These are phyloP conservation scores for Fusarium sororula DNA, from an alignment of 2,329 filamentous ascomycete species.

Conservation along the genomic window DNA sequence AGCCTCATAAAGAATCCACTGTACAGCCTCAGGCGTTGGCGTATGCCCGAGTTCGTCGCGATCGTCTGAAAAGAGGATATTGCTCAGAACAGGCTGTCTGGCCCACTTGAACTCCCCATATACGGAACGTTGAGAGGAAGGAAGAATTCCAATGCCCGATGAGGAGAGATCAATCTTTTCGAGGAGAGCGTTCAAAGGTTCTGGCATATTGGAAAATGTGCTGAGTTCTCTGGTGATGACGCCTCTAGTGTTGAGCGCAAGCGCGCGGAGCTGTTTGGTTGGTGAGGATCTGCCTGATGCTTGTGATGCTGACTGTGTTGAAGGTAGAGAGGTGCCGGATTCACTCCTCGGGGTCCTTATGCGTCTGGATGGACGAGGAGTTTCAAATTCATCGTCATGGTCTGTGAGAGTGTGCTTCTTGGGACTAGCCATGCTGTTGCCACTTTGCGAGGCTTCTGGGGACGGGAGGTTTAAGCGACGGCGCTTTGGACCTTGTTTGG, in stretches of 20 bases:
- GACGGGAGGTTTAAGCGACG: not conserved
- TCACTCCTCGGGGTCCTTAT: conserved; percentile 9
- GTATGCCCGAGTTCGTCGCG: conserved; percentile 1
- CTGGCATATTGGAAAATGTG: not conserved
- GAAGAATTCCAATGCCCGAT: not conserved
- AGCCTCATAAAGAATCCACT: not conserved
- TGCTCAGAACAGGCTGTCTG: not conserved
- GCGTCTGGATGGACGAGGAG: not conserved
- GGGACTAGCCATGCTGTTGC: not conserved
- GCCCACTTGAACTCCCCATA: conserved; percentile 21
- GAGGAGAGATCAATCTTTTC: not conserved
- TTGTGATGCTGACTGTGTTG: not conserved
- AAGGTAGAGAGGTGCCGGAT: conserved; percentile 4
- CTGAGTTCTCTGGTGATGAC: not conserved
- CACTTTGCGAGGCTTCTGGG: not conserved
- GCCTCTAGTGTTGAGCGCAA: not conserved
- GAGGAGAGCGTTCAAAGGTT: not conserved
- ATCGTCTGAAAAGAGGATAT: not conserved
- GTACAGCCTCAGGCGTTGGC: not conserved
- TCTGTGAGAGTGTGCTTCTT: not conserved
- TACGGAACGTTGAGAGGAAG: not conserved
- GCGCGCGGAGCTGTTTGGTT: not conserved
- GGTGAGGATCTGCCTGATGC: not conserved
- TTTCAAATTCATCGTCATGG: not conserved
- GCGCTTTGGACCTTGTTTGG: not conserved